Conservation (phyloP, 352 stramenopile genomes). For the Phytophthora macrochlamydospora region DNA sequence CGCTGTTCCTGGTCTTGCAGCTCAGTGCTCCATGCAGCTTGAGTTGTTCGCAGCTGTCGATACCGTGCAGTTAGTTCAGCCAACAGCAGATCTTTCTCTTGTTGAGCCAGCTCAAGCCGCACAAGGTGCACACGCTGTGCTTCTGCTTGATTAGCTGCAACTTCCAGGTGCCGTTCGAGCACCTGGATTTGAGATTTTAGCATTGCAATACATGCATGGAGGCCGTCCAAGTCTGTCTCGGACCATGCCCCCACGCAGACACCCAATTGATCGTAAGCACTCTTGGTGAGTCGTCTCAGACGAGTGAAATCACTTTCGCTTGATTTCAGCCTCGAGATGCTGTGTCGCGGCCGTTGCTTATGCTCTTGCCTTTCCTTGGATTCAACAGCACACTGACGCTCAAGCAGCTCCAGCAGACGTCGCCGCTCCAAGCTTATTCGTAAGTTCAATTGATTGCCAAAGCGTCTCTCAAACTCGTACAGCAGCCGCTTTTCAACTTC, state of each 20-base stretch:
- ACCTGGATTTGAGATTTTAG: constrained; percentile 18
- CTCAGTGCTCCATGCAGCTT: constrained; percentile 18
- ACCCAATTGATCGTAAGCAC: constrained; percentile 54
- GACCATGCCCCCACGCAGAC: constrained; percentile 56
- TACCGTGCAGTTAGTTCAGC: constrained; percentile 55
- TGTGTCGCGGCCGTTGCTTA: constrained; percentile 8
- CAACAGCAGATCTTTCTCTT: constrained; percentile 67
- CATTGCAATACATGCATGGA: constrained; percentile 27
- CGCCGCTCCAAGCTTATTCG: constrained; percentile 63
- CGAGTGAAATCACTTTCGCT: constrained; percentile 28
- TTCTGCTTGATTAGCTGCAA: constrained; percentile 24
- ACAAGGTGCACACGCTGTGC: constrained; percentile 45
- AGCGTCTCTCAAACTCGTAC: constrained; percentile 58
- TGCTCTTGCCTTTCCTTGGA: constrained; percentile 19
- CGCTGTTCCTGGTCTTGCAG: constrained; percentile 3
- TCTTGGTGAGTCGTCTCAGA: constrained; percentile 30
- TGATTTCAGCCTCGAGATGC: constrained; percentile 2
- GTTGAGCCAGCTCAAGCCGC: constrained; percentile 43
- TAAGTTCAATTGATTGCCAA: constrained; percentile 56
- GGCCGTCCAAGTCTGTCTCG: constrained; percentile 51
- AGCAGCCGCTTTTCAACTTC: constrained; percentile 41
- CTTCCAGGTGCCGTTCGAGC: constrained; percentile 18
- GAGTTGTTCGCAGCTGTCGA: constrained; percentile 33
- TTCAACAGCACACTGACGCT: constrained; percentile 46
- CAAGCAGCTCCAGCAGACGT: constrained; percentile 52